Conservation (phyloP, 208 protist species). For the Crithidia fasciculata region DNA sequence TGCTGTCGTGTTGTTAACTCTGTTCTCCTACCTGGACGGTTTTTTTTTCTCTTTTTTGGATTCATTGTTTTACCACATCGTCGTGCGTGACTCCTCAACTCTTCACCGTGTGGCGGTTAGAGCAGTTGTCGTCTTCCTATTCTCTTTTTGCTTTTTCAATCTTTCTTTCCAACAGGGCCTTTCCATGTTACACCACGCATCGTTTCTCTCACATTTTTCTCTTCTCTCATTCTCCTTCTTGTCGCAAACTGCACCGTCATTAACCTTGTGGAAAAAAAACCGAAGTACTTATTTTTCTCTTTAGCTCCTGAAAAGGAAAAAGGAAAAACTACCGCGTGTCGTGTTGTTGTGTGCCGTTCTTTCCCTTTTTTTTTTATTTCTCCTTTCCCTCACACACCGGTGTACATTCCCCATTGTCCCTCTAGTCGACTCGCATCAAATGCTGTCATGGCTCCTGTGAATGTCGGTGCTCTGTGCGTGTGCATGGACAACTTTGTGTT, state of each 20-base stretch:
- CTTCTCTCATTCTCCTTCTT: too few relatives aligned
- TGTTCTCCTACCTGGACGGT: too few relatives aligned
- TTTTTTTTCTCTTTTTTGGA: background rate
- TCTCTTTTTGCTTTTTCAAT: background rate
- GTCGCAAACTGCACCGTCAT: too few relatives aligned
- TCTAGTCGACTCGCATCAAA: background rate
- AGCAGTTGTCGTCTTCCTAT: background rate
- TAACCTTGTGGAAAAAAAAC: too few relatives aligned
- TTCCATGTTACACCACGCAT: background rate
- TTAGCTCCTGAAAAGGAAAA: background rate
- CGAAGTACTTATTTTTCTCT: conserved; percentile 4
- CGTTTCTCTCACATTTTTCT: background rate
- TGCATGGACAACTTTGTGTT: too few relatives aligned
- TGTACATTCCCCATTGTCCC: background rate
- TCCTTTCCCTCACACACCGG: background rate
- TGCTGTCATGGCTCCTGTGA: background rate
- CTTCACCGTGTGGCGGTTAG: too few relatives aligned
- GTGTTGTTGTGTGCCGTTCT: background rate
- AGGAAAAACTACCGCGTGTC: too few relatives aligned
- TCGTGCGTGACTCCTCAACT: too few relatives aligned
- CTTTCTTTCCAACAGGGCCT: too few relatives aligned
- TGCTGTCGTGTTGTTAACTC: background rate
- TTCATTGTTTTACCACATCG: background rate
- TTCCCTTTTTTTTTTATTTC: background rate
- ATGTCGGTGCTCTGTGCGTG: background rate